Base-by-base conservation (phyloP, 2,329 filamentous ascomycete species). In the Coleophoma eucalyptorum region DNA sequence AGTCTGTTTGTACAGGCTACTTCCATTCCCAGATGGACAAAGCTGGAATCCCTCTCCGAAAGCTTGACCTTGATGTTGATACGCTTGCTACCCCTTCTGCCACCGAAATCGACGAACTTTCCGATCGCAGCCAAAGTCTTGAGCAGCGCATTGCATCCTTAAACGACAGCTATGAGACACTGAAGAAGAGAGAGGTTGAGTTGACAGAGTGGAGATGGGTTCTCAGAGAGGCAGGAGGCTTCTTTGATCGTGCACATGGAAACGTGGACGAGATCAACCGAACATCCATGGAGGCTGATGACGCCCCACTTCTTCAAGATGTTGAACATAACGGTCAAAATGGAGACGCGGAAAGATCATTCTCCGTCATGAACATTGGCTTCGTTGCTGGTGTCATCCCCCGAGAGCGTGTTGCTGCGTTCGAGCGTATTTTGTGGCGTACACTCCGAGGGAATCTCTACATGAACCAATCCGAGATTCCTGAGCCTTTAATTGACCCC, bases 401-500 rank as follows among this genome's bases (percentile, higher is more conserved):
- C 35, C 84, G 94, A 49, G 93, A 97, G 66, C 86, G 93, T 46
- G 93, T 99, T 54, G 92, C 87, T 13, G 89, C 93, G 21, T 99
- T 99, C 67, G 95, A 99, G 75, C 87, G 94, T 53, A 99, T 99
- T 61, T 79, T 99, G 47, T 99, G 94, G 94, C 85, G 94, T 64
- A 97, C 95, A 0, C 83, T 99, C 40, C 90, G 94, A 69, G 94
- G 94, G 64, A 99, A 99, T 71, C 76, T 99, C 57, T 99, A 97
- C 79, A 99, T 99, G 94, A 99, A 99, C 73, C 95, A 99, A 76
- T 93, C 93, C 38, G 94, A 99, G 77, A 99, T 99, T 55, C 86
- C 91, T 7, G 93, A 99, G 69, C 84, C 90, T 35, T 87, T 99
- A 61, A 79, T 96, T 67, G 90, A 99, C 69, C 93, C 94, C 15